phyloP scores from a whole-genome alignment of 768 basidiomycete species.

The Hygrocybe punicea region DNA sequence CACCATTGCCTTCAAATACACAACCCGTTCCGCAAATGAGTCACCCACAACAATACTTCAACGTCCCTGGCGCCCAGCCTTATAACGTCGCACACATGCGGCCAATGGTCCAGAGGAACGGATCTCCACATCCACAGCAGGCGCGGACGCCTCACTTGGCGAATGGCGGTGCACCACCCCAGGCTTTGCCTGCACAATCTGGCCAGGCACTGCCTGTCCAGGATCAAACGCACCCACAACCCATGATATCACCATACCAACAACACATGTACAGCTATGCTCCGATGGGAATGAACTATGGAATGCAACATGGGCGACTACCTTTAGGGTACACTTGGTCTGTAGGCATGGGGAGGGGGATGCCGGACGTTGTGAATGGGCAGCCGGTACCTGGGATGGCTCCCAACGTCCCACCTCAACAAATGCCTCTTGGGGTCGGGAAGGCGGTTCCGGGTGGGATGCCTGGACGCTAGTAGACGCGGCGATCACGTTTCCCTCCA shows the following conservation, averaged over 20 bases:
- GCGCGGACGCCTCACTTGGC: conserved; percentile 19
- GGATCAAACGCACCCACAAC: conserved; percentile 10
- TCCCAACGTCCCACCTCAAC: background rate
- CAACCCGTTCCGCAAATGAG: conserved; percentile 22
- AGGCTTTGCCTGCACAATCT: conserved; percentile 14
- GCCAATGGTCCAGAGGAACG: conserved; percentile 27
- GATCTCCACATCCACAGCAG: conserved; percentile 16
- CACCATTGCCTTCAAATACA: conserved; percentile 29
- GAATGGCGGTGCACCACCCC: conserved; percentile 19
- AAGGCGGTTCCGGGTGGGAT: background rate
- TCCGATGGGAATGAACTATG: conserved; percentile 6
- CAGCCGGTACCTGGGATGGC: background rate
- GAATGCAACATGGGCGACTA: conserved; percentile 4
- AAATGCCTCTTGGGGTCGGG: background rate
- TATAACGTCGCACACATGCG: conserved; percentile 38
- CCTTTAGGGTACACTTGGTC: conserved; percentile 4
- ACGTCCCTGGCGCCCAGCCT: conserved; percentile 27
- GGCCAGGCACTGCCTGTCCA: conserved; percentile 9
- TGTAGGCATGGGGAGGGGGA: conserved; percentile 6
- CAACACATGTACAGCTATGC: conserved; percentile 7
- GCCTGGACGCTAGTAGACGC: background rate
- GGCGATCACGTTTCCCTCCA: background rate
- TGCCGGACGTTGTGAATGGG: conserved; percentile 6
- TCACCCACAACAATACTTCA: conserved; percentile 19
- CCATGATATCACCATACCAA: conserved; percentile 7